Evolutionary conservation across 2,329 filamentous ascomycete genomes (phyloP).

Genomic region (Diplocarpon rosae): DNA sequence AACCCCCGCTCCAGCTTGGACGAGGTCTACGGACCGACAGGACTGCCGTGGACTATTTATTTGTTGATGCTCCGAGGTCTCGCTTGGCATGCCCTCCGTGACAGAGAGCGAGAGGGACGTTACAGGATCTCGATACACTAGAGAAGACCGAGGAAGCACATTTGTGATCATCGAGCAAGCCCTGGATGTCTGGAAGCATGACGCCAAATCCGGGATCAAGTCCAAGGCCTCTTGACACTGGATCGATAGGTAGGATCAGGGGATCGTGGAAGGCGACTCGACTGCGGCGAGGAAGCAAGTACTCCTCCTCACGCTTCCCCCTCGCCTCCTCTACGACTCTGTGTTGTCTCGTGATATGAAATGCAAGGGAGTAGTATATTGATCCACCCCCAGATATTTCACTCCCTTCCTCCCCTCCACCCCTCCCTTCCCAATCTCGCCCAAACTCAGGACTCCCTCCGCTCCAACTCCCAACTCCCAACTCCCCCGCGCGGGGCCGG

Average conservation of each 20-base stretch:
- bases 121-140: constrained; percentile 14
- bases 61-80: constrained; percentile 10
- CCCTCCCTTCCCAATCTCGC: too few species aligned
- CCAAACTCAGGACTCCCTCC: too few species aligned
- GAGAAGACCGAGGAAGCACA: constrained; percentile 20
- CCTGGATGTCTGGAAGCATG: constrained; percentile 17
- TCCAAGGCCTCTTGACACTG: constrained; percentile 15
- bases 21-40: constrained; percentile 15
- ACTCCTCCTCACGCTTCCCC: too few species aligned
- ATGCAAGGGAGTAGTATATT: too few species aligned
- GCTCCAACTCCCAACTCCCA: too few species aligned
- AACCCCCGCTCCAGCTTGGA: too few species aligned
- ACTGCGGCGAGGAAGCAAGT: constrained; percentile 15
- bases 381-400: too few species aligned
- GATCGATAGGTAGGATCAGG: constrained; percentile 15
- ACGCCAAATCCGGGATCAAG: constrained; percentile 9
- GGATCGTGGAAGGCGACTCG: constrained; percentile 15
- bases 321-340: too few species aligned
- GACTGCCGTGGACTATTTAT: constrained; percentile 7
- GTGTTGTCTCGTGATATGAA: too few species aligned
- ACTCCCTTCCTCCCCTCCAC: too few species aligned
- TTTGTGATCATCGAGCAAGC: constrained; percentile 16
- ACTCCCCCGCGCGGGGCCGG: too few species aligned
- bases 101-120: constrained; percentile 15
- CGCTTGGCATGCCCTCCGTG: constrained; percentile 16